Base-by-base conservation (phyloP, 73 alveolate genomes). In the Paramecium caudatum region DNA sequence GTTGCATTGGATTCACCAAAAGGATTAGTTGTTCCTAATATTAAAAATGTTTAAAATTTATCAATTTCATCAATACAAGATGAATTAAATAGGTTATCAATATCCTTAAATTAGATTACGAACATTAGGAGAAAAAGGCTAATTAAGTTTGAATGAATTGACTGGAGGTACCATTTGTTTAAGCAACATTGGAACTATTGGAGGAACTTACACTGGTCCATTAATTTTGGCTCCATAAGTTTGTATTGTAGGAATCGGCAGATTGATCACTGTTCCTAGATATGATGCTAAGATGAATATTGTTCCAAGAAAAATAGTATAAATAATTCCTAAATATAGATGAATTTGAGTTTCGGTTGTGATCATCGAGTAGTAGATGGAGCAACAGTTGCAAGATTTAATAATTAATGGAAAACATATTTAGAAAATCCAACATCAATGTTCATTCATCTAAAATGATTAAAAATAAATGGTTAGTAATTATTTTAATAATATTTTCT, bases 361-460 rank as follows among this genome's bases (percentile, higher is more conserved):
- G 99, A 96, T 90, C 98, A 96, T 65, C 80, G 99, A 91, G 94
- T 95, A 8, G 33, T 96, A 46, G 99, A 96, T 78, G 99, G 99
- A 12, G 99, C 99, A 5, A 91, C 98, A 4, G 97, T 94, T 5
- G 97, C 98, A 12, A 92, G 96, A 74, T 96, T 96, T 91, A 70
- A 92, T 6, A 91, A 91, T 46, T 47, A 65, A 46, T 87, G 97
- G 95, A 93, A 84, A 91, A 62, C 65, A 33, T 90, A 90, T 39
- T 46, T 96, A 55, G 97, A 95, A 74, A 95, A 96, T 86, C 99
- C 99, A 7, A 85, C 93, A 23, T 45, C 91, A 25, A 96, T 96
- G 99, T 96, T 96, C 12, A 55, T 91, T 25, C 85, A 91, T 45
- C 90, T 91, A 13, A 91, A 91, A 78, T 91, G 93, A 86, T 34